Conservation (phyloP, 176 grass and related monocot genomes). For the Juncus effusus region DNA sequence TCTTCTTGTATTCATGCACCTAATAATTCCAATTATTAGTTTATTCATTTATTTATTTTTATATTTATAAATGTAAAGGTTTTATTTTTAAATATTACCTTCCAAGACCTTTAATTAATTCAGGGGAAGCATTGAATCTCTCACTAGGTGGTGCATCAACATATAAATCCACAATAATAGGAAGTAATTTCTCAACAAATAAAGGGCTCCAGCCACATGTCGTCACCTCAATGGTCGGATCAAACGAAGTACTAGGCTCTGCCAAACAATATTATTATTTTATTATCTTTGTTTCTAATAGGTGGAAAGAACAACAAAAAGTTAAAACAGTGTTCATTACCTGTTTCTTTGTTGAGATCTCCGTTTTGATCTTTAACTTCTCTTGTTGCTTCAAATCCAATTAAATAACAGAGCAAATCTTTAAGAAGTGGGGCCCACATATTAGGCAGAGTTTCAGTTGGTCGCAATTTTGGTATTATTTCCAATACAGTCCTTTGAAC, state of each 20-base stretch:
- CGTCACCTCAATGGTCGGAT: slow-evolving; percentile 29
- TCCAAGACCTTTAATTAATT: slow-evolving; percentile 82
- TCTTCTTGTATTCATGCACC: slow-evolving; percentile 99
- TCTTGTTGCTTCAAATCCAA: slow-evolving; percentile 52
- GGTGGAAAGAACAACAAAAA: slow-evolving; percentile 29
- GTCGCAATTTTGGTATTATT: slow-evolving; percentile 81
- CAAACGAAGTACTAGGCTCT: slow-evolving; percentile 12
- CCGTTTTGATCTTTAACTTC: slow-evolving; percentile 34
- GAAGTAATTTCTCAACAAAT: slow-evolving; percentile 89
- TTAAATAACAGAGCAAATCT: slow-evolving; percentile 82
- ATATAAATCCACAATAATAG: slow-evolving; percentile 76
- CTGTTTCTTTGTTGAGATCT: slow-evolving; percentile 24
- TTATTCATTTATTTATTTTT: not conserved
- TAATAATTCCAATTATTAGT: slow-evolving; percentile 19
- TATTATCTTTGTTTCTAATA: slow-evolving; percentile 5
- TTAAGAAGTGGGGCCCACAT: slow-evolving; percentile 74
- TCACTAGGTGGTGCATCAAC: slow-evolving; percentile 77
- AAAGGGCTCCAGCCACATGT: slow-evolving; percentile 59
- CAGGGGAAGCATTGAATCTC: slow-evolving; percentile 67
- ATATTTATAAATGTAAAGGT: not conserved
- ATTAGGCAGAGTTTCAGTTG: slow-evolving; percentile 51
- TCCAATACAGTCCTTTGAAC: slow-evolving; percentile 78
- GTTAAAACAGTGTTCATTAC: slow-evolving; percentile 23
- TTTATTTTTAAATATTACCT: slow-evolving; percentile 43
- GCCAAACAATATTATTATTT: not conserved